Percentiles rank a stretch among this genome's conserved stretches.
phyloP scores from a whole-genome alignment of 2,329 filamentous ascomycete genomes.

The Calycina herbarum region DNA sequence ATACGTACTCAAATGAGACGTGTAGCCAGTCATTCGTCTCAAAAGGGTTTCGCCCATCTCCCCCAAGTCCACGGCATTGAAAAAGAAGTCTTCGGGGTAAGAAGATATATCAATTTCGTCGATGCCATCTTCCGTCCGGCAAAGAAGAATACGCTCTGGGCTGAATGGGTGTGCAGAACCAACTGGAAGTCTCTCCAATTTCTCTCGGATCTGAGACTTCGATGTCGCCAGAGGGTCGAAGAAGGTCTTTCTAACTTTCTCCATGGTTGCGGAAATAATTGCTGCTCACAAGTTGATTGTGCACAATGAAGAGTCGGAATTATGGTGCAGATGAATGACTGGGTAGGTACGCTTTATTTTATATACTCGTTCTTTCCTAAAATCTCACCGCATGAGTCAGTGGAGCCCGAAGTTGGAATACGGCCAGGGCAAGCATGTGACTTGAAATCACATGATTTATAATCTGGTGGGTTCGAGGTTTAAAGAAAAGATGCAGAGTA shows the following conservation, averaged over 20 bases:
- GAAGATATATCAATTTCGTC: constrained; percentile 32
- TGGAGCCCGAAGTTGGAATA: background rate
- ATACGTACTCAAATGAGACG: constrained; percentile 5
- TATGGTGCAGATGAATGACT: background rate
- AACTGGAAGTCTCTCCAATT: constrained; percentile 26
- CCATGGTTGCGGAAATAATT: constrained; percentile 20
- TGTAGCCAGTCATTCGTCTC: constrained; percentile 28
- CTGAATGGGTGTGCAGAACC: constrained; percentile 32
- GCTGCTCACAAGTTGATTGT: background rate
- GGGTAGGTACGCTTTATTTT: background rate
- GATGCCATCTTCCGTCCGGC: constrained; percentile 21
- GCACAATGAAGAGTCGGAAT: background rate
- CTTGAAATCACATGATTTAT: too few relatives aligned
- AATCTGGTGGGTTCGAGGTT: too few relatives aligned
- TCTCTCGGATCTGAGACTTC: constrained; percentile 25
- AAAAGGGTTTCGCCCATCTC: constrained; percentile 30
- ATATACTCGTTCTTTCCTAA: background rate
- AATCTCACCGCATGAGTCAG: background rate
- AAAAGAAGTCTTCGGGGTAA: constrained; percentile 32
- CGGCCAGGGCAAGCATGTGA: too few relatives aligned
- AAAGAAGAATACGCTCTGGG: constrained; percentile 25
- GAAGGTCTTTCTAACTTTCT: constrained; percentile 29
- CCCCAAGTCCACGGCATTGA: constrained; percentile 33
- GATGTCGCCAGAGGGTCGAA: constrained; percentile 33
- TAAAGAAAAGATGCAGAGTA: too few relatives aligned